phyloP scores from a whole-genome alignment of 805 yeast genomes.

The Ogataea minuta region DNA sequence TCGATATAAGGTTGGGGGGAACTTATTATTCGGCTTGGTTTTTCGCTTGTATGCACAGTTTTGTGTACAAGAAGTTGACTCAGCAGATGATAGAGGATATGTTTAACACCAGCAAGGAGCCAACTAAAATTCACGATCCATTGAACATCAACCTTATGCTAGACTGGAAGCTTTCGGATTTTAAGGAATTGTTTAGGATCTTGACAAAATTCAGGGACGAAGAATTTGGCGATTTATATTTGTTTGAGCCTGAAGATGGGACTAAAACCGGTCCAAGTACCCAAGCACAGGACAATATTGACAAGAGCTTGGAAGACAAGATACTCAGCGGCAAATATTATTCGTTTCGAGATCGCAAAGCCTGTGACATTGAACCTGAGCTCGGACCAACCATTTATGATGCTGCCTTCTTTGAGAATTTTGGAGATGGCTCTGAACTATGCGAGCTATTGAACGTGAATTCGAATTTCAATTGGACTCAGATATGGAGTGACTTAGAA shows the following conservation, averaged over 20 bases:
- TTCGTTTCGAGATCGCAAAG: slow-evolving; percentile 1
- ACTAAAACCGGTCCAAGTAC: no score
- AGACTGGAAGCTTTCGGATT: not conserved
- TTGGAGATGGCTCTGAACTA: no score
- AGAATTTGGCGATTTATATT: no score
- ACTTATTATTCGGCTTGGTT: slow-evolving; percentile 28
- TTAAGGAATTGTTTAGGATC: not conserved
- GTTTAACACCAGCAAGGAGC: slow-evolving; percentile 13
- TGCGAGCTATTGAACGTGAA: no score
- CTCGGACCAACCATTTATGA: no score
- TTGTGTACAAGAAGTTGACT: slow-evolving; percentile 8
- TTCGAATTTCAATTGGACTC: no score
- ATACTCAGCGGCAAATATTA: slow-evolving; percentile 9
- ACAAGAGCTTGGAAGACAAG: slow-evolving; percentile 16
- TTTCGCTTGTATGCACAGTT: slow-evolving; percentile 18
- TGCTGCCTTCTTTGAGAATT: not conserved
- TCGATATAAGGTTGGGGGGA: slow-evolving; percentile 7
- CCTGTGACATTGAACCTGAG: no score
- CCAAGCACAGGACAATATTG: slow-evolving; percentile 3
- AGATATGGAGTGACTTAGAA: no score
- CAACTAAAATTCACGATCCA: not conserved
- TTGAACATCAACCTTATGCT: not conserved
- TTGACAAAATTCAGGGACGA: not conserved
- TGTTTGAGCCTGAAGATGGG: no score
- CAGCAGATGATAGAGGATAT: slow-evolving; percentile 2